A percentile compares a stretch with the other conserved stretches of the same genome.
phyloP scores from a whole-genome alignment of 1,139 yeast genomes.

The Yamadazyma dendronema region DNA sequence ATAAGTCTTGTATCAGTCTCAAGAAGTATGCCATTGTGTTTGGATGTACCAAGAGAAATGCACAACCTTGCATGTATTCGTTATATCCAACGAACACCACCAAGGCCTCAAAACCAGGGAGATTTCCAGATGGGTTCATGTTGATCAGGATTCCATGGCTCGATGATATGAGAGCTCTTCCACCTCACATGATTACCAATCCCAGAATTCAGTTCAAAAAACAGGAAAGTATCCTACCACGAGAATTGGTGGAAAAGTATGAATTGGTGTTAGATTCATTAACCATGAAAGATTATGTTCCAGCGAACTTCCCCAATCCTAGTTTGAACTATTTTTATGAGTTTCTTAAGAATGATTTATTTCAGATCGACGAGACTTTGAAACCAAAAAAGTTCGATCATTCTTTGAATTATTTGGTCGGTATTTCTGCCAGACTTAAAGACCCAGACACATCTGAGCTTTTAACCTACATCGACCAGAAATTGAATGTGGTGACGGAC shows the following conservation, averaged over 20 bases:
- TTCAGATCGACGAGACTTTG: conserved; percentile 43
- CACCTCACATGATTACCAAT: conserved; percentile 18
- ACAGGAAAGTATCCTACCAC: conserved; percentile 11
- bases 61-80: conserved; percentile 60
- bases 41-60: conserved; percentile 57
- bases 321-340: conserved; percentile 64
- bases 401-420: conserved; percentile 6
- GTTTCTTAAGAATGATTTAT: conserved; percentile 61
- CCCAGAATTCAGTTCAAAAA: conserved; percentile 8
- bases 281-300: conserved; percentile 41
- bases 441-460: conserved; percentile 10
- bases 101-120: conserved; percentile 20
- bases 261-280: conserved; percentile 17
- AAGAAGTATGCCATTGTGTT: conserved; percentile 66
- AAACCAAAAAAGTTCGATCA: conserved; percentile 7
- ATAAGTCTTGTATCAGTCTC: conserved; percentile 53
- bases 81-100: conserved; percentile 52
- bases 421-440: conserved; percentile 8
- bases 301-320: conserved; percentile 65
- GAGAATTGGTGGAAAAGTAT: conserved; percentile 17
- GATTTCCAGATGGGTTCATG: conserved; percentile 64
- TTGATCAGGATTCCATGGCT: conserved; percentile 60
- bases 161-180: conserved; percentile 61
- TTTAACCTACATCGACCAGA: conserved; percentile 16
- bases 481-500: conserved; percentile 2